These are phyloP conservation scores for Neofusicoccum cordaticola DNA, from an alignment of 2,329 filamentous ascomycete genomes.

Conservation along the genomic window DNA sequence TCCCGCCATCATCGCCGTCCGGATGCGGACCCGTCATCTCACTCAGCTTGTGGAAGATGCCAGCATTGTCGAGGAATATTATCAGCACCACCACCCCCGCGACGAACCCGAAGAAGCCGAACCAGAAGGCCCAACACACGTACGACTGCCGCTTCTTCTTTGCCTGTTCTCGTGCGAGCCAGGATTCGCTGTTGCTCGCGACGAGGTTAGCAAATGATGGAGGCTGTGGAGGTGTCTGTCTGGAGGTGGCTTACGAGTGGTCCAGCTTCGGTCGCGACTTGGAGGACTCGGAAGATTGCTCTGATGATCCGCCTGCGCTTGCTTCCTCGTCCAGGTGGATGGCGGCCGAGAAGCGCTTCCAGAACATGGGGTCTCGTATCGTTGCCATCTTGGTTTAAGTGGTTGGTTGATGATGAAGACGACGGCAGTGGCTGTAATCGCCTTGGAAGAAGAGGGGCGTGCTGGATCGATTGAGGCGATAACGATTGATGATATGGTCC, in stretches of 20 bases:
- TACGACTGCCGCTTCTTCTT: slow-evolving; percentile 49
- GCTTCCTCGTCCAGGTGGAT: slow-evolving; percentile 55
- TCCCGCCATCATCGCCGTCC: background rate
- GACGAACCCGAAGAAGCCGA: slow-evolving; percentile 44
- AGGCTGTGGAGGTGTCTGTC: too few species aligned
- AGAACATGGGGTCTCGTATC: slow-evolving; percentile 58
- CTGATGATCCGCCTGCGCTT: slow-evolving; percentile 1
- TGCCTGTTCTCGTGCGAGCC: slow-evolving; percentile 51
- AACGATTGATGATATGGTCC: background rate
- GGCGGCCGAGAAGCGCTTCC: slow-evolving; percentile 58
- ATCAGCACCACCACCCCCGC: slow-evolving; percentile 46
- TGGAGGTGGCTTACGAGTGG: slow-evolving; percentile 36
- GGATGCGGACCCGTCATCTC: background rate
- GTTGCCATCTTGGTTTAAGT: slow-evolving; percentile 41
- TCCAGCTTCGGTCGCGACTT: slow-evolving; percentile 26
- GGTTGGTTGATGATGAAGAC: background rate
- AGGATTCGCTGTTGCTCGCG: slow-evolving; percentile 45
- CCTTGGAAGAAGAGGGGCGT: background rate
- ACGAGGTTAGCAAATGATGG: background rate
- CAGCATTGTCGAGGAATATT: slow-evolving; percentile 40
- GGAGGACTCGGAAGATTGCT: slow-evolving; percentile 9
- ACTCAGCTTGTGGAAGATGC: slow-evolving; percentile 17
- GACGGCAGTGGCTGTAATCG: background rate
- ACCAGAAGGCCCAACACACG: slow-evolving; percentile 50
- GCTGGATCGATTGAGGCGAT: background rate